Base-by-base conservation (phyloP, 2,329 filamentous ascomycete species). In the Aureobasidium vineae region DNA sequence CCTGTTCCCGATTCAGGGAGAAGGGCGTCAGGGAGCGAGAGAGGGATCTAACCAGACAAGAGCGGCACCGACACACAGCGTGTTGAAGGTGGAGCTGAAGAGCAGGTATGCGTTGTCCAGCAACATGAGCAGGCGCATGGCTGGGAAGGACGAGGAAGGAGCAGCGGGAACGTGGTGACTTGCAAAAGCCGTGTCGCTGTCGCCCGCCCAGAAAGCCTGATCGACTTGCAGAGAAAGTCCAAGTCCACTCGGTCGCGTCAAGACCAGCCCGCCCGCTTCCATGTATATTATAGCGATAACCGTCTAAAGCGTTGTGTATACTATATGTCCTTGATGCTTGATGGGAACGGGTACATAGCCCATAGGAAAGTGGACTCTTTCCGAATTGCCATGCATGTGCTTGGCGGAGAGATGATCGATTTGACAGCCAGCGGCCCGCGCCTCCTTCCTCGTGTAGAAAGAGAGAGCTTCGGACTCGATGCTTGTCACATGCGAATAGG, bases 41-140 rank as follows among this genome's bases (percentile, higher is more conserved):
- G 36, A 47, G 56, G 13, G 26, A 63, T 40, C 45, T n/a, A 47
- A 67, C 66, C 66, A 67, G 59, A 63, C 60, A 47, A 67, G 60
- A 40, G 66, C 66, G 54, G 66, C 66, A 47, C 59, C 59, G 19
- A 67, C 52, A 57, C 66, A 67, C 49, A 67, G n/a, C 11, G 60
- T 57, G 66, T 65, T 67, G 66, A 67, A 67, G 60, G 50, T 65
- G 28, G 66, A 47, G 60, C 59, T 67, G 45, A 63, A 63, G 43
- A 67, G 60, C 41, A 67, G 36, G n/a, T 52, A 67, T 38, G 63
- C 26, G 41, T 52, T 56, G 66, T 67, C 59, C 50, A 67, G 66
- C 66, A 67, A 59, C 66, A 67, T 67, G 49, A 59, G 33, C 38
- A 67, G 50, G 41, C 66, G 57, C 66, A 67, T 64, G 49, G 33